Evolutionary conservation across 164 flowering plant genomes (phyloP).

Genomic region (Dillenia turbinata): DNA sequence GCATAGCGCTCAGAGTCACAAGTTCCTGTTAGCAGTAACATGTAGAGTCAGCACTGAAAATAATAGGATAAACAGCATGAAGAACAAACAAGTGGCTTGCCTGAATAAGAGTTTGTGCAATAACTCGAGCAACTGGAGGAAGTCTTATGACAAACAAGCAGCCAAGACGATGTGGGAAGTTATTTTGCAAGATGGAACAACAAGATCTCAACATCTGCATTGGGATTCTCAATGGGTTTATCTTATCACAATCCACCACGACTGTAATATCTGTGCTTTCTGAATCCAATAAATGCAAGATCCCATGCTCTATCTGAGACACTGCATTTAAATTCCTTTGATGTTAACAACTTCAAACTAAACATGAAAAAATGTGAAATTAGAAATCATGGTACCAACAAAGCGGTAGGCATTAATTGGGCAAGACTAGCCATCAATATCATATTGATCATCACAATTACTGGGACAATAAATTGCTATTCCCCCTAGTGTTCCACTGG

Average conservation of each 20-base stretch:
- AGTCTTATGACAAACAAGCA: slow-evolving; percentile 67
- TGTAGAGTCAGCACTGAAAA: no score
- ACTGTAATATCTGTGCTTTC: slow-evolving; percentile 72
- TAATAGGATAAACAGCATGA: no score
- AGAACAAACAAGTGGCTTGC: slow-evolving; percentile 29
- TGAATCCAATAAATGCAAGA: slow-evolving; percentile 44
- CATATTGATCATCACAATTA: no score
- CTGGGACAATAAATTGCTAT: no score
- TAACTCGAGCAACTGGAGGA: slow-evolving; percentile 77
- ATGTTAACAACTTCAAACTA: neutral
- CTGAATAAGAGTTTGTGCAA: slow-evolving; percentile 75
- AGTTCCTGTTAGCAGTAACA: no score
- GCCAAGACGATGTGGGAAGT: slow-evolving; percentile 79
- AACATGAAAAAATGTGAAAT: neutral
- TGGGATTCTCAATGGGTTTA: slow-evolving; percentile 72
- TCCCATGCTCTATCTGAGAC: slow-evolving; percentile 80
- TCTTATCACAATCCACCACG: slow-evolving; percentile 82
- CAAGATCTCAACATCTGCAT: slow-evolving; percentile 80
- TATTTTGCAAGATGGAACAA: slow-evolving; percentile 71
- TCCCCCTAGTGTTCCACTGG: no score
- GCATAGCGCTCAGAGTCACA: no score
- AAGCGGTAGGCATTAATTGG: neutral
- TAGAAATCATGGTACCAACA: neutral
- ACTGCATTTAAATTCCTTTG: slow-evolving; percentile 37
- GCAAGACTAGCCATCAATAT: no score